phyloP scores from a whole-genome alignment of 805 yeast genomes.

The Nakazawaea siamensis region DNA sequence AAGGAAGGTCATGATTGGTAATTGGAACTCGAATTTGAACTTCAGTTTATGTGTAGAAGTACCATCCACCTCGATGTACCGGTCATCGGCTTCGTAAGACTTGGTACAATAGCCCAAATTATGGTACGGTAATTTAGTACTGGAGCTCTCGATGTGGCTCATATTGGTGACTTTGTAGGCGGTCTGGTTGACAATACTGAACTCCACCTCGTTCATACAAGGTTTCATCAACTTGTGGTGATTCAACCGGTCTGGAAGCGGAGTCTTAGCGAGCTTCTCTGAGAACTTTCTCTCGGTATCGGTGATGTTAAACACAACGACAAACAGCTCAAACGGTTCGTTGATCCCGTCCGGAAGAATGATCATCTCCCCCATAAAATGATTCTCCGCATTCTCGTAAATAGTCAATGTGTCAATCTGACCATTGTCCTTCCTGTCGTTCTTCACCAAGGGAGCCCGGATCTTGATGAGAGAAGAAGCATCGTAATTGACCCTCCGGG shows the following conservation, averaged over 20 bases:
- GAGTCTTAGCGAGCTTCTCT: neutral
- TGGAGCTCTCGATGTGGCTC: neutral
- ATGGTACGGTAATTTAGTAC: constrained; percentile 3
- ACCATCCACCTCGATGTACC: constrained; percentile 9
- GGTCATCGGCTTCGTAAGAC: neutral
- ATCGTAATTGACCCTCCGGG: neutral
- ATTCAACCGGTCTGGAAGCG: constrained; percentile 6
- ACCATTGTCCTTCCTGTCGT: constrained; percentile 7
- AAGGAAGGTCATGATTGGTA: constrained; percentile 4
- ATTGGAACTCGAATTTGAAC: constrained; percentile 7
- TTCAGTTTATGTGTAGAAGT: constrained; percentile 1
- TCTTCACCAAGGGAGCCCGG: constrained; percentile 5
- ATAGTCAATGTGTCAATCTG: constrained; percentile 4
- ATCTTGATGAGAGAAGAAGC: neutral
- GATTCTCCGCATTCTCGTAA: neutral
- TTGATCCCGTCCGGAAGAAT: constrained; percentile 9
- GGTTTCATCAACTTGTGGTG: constrained; percentile 10
- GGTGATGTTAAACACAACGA: constrained; percentile 4
- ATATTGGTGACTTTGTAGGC: constrained; percentile 5
- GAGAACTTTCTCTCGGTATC: constrained; percentile 2
- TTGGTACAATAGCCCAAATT: constrained; percentile 10
- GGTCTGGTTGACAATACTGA: constrained; percentile 1
- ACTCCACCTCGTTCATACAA: constrained; percentile 6
- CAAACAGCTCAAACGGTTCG: constrained; percentile 5
- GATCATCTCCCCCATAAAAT: constrained; percentile 4